Percentiles rank a stretch among this genome's conserved stretches.
Evolutionary conservation across 805 yeast genomes (phyloP).

Genomic region (Maudiozyma bulderi): DNA sequence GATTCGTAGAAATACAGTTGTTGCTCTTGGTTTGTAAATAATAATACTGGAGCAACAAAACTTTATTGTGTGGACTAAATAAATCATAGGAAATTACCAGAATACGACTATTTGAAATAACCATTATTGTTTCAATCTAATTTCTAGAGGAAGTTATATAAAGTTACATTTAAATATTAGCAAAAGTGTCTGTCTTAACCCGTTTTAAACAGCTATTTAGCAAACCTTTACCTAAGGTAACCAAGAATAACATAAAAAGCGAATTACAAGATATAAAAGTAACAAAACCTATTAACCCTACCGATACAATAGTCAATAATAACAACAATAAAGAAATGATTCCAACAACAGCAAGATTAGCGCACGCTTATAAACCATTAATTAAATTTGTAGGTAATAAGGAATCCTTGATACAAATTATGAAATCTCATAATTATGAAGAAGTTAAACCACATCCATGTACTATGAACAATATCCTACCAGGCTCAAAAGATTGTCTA

Average conservation of each 20-base stretch:
- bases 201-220: not conserved
- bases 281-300: not conserved
- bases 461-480: conserved; percentile 20
- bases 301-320: not conserved
- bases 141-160: too few relatives aligned
- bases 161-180: not conserved
- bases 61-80: too few relatives aligned
- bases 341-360: conserved; percentile 15
- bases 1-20: too few relatives aligned
- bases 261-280: not conserved
- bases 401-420: conserved; percentile 34
- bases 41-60: too few relatives aligned
- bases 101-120: too few relatives aligned
- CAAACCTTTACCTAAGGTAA: not conserved
- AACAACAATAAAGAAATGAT: conserved; percentile 3
- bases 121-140: too few relatives aligned
- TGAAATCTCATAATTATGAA: conserved; percentile 22
- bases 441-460: conserved; percentile 21
- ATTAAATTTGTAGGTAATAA: conserved; percentile 86
- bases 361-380: conserved; percentile 45
- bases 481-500: conserved; percentile 22
- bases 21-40: too few relatives aligned
- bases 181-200: conserved; percentile 3
- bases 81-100: too few relatives aligned
- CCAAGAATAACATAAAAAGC: not conserved